Base-by-base conservation (phyloP, 495 filamentous ascomycete species). In the Podospora comata region DNA sequence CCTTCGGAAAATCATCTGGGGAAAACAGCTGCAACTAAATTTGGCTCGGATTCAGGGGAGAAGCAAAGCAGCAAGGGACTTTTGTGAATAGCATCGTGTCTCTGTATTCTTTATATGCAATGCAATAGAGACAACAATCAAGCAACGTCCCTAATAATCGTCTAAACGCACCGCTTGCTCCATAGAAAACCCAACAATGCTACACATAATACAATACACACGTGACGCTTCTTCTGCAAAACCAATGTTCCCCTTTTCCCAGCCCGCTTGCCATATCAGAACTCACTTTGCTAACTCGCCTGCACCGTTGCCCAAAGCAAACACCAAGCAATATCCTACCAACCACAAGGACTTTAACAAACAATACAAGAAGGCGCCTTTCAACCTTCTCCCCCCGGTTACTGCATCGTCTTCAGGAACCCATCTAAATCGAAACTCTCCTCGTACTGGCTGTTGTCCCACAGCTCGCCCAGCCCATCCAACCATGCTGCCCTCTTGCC, bases 401-500 rank as follows among this genome's bases (percentile, higher is more conserved):
- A 83, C 76, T 92, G 91, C 92, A 99, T 97, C 59, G 84, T 92
- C 71, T 89, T 90, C 79, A 98, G 82, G 82, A 97, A 99, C 2
- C 91, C 92, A 72, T 95, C 93, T 69, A 99, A 79, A 76, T 97
- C 91, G 75, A 96, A 99, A 79, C 95, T 94, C 80, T 97, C 94
- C 79, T 97, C 93, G 79, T 99, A 99, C 80, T 95, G 93, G 65
- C 84, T 86, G 73, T 97, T 93, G 76, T 99, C 95, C 94, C 94
- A 98, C 63, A 99, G 83, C 79, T 99, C 95, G 67, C 92, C 93
- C 57, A 99, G 76, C 72, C 97, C 96, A 75, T 98, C 95, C 57
- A 98, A 80, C 85, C 90, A 92, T n/a, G 83, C 81, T 53, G 94
- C 93, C 83, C 95, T 97, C 85, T 96, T 97, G 67, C 95, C 94